Conservation (phyloP, 768 basidiomycete species). For the Lactarius sanguifluus region DNA sequence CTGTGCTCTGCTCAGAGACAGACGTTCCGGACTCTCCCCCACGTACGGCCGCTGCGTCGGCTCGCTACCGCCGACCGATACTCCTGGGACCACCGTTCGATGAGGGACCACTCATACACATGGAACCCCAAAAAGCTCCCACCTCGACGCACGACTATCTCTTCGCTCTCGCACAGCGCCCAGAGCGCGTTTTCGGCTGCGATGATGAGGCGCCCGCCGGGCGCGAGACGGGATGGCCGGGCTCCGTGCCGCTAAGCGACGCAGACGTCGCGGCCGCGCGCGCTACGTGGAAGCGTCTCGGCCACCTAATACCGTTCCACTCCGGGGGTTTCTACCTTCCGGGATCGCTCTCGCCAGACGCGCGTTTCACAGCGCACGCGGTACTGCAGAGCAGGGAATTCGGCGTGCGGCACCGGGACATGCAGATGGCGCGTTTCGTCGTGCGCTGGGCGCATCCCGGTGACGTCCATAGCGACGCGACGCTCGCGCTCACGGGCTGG, state of each 20-base stretch:
- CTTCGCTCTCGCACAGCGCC: conserved; percentile 32
- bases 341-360: conserved; percentile 31
- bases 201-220: conserved; percentile 6
- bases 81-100: conserved; percentile 34
- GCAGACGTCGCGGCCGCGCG: conserved; percentile 31
- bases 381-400: conserved; percentile 33
- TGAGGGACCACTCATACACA: conserved; percentile 32
- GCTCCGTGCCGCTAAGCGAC: conserved; percentile 29
- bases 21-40: conserved; percentile 31
- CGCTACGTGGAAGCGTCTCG: conserved; percentile 34
- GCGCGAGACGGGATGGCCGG: conserved; percentile 28
- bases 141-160: conserved; percentile 35
- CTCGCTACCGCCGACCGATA: conserved; percentile 27
- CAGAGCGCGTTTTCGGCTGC: conserved; percentile 33
- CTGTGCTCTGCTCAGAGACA: conserved; percentile 34
- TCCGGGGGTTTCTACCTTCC: conserved; percentile 37
- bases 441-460: conserved; percentile 31
- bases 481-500: conserved; percentile 36
- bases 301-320: conserved; percentile 33
- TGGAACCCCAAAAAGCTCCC: conserved; percentile 33
- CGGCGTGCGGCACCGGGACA: conserved; percentile 35
- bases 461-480: conserved; percentile 23
- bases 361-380: conserved; percentile 31
- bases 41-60: conserved; percentile 15
- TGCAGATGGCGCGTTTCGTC: conserved; percentile 37